Percentiles rank a stretch among this genome's conserved stretches.
Conservation (phyloP, 2,329 filamentous ascomycete species). For the Arthrinium puccinioides region DNA sequence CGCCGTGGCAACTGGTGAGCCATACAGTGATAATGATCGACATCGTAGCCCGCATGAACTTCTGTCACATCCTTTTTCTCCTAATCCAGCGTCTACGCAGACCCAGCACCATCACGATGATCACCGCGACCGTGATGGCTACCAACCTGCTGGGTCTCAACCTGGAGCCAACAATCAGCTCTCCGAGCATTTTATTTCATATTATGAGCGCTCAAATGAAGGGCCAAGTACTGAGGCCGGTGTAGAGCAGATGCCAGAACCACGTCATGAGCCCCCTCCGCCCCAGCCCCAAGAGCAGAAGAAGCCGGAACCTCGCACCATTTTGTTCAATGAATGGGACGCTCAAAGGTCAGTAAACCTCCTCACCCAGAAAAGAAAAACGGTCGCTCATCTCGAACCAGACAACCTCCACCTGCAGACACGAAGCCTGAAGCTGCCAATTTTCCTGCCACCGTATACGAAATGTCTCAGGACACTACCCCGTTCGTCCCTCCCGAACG, state of each 20-base stretch:
- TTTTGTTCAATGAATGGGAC: conserved; percentile 37
- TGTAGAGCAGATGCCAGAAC: conserved; percentile 29
- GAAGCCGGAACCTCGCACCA: conserved; percentile 25
- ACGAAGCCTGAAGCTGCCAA: conserved; percentile 81
- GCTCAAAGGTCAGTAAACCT: conserved; percentile 46
- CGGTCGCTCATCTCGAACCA: conserved; percentile 22
- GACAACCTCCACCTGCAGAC: conserved; percentile 54
- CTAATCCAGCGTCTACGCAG: no score
- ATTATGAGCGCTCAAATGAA: conserved; percentile 29
- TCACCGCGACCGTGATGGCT: conserved; percentile 9
- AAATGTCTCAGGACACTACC: conserved; percentile 69
- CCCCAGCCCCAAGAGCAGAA: conserved; percentile 28
- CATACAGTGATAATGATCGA: conserved; percentile 17
- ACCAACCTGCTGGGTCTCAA: conserved; percentile 9
- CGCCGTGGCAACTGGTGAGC: conserved; percentile 24
- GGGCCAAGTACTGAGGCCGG: conserved; percentile 42
- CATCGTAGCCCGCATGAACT: conserved; percentile 9
- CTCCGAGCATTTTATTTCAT: conserved; percentile 13
- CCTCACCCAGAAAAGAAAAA: no score
- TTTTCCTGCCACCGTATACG: conserved; percentile 71
- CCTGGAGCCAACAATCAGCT: conserved; percentile 13
- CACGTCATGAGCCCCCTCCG: conserved; percentile 23
- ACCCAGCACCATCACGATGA: conserved; percentile 14
- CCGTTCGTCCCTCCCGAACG: conserved; percentile 70
- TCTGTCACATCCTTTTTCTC: neutral